Percentiles rank a stretch among this genome's conserved stretches.
phyloP scores from a whole-genome alignment of 176 grass and related monocot genomes.

The Zoysia japonica region DNA sequence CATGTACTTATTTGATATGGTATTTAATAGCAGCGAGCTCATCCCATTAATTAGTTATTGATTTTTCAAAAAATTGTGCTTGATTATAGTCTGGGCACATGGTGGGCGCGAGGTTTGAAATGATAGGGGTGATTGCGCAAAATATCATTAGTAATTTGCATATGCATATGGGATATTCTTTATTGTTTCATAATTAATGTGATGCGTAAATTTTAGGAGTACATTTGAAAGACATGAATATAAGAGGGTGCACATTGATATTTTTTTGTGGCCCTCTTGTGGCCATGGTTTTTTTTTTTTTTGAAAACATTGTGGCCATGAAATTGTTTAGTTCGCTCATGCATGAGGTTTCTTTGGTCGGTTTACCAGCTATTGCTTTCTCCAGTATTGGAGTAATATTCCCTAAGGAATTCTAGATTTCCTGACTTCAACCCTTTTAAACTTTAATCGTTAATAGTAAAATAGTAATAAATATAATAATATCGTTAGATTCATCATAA shows the following conservation, averaged over 20 bases:
- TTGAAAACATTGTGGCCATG: background rate
- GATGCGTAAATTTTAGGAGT: background rate
- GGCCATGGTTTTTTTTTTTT: too few relatives aligned
- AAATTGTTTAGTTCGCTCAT: slow-evolving; percentile 6
- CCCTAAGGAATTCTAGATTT: too few relatives aligned
- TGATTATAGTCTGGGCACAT: background rate
- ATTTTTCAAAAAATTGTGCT: background rate
- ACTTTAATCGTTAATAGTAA: too few relatives aligned
- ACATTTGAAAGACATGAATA: background rate
- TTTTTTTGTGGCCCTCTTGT: background rate
- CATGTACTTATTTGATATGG: background rate
- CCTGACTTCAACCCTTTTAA: too few relatives aligned
- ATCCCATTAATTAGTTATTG: background rate
- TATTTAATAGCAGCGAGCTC: background rate
- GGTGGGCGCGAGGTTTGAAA: background rate
- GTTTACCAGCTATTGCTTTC: background rate
- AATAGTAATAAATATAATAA: too few relatives aligned
- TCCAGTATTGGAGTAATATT: background rate
- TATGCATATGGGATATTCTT: background rate
- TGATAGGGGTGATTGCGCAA: background rate
- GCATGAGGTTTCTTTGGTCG: slow-evolving; percentile 1
- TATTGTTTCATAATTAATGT: background rate
- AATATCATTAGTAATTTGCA: background rate
- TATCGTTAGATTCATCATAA: too few relatives aligned
- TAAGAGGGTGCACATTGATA: background rate